Conservation (phyloP, 805 yeast genomes). For the Brettanomyces nanus region DNA sequence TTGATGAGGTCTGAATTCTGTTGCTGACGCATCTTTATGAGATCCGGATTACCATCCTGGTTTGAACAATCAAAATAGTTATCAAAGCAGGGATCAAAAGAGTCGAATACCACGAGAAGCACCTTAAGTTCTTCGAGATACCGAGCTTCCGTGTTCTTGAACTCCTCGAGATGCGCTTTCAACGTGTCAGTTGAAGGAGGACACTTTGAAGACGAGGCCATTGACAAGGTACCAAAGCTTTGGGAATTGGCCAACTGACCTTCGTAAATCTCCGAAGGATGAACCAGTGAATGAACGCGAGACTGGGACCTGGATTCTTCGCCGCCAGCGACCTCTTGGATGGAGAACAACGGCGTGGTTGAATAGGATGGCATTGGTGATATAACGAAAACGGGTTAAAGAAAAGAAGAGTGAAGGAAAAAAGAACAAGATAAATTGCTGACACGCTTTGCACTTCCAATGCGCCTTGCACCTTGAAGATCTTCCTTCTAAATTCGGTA, state of each 20-base stretch:
- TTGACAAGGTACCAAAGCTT: too few species aligned
- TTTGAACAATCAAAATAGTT: conserved; percentile 22
- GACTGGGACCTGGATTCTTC: not conserved
- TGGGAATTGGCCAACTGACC: not conserved
- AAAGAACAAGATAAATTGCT: too few species aligned
- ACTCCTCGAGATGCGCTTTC: conserved; percentile 7
- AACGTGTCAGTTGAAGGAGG: not conserved
- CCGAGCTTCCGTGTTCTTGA: conserved; percentile 11
- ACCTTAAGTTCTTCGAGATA: conserved; percentile 17
- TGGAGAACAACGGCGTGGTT: conserved; percentile 16
- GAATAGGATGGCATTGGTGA: conserved; percentile 9
- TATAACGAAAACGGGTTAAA: too few species aligned
- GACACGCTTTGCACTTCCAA: too few species aligned
- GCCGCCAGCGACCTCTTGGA: conserved; percentile 12
- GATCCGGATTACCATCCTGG: conserved; percentile 19
- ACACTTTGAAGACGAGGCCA: too few species aligned
- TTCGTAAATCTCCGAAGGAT: not conserved
- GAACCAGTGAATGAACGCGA: too few species aligned
- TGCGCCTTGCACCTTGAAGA: too few species aligned
- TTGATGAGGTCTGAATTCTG: conserved; percentile 15
- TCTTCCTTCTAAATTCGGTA: too few species aligned
- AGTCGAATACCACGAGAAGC: conserved; percentile 13
- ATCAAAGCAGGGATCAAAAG: conserved; percentile 22
- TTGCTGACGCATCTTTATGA: conserved; percentile 11
- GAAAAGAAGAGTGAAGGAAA: too few species aligned